Evolutionary conservation across 129 eudicot genomes (phyloP).

Genomic region (Glebionis coronaria): DNA sequence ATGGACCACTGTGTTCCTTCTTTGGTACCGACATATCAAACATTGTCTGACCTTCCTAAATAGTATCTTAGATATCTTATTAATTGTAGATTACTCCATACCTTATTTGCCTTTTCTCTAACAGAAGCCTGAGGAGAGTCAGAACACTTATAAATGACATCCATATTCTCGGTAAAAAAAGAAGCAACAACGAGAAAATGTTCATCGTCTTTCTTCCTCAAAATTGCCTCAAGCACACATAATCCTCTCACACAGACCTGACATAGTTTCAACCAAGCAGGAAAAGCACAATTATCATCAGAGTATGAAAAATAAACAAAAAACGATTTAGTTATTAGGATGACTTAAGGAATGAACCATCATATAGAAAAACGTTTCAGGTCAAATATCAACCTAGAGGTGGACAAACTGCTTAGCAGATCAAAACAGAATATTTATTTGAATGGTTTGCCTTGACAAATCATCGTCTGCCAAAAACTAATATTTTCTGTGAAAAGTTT

Average conservation of each 20-base stretch:
- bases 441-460: too few species aligned
- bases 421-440: too few species aligned
- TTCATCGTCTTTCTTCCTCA: conserved; percentile 72
- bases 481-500: too few species aligned
- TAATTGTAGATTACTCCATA: conserved; percentile 21
- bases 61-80: not conserved
- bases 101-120: conserved; percentile 85
- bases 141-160: conserved; percentile 66
- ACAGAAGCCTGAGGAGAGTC: conserved; percentile 98
- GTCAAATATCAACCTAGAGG: not conserved
- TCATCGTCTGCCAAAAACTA: too few species aligned
- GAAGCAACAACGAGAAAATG: conserved; percentile 46
- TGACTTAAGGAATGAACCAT: not conserved
- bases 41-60: too few species aligned
- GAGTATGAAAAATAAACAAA: not conserved
- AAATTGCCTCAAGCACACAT: conserved; percentile 88
- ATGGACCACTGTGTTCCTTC: too few species aligned
- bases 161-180: conserved; percentile 58
- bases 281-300: not conserved
- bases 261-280: conserved; percentile 18
- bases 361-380: not conserved
- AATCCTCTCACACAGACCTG: conserved; percentile 95
- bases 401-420: too few species aligned
- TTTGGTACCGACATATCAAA: too few species aligned
- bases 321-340: not conserved